Conservation (phyloP, 2,329 filamentous ascomycete species). For the Parastagonospora nodorum region DNA sequence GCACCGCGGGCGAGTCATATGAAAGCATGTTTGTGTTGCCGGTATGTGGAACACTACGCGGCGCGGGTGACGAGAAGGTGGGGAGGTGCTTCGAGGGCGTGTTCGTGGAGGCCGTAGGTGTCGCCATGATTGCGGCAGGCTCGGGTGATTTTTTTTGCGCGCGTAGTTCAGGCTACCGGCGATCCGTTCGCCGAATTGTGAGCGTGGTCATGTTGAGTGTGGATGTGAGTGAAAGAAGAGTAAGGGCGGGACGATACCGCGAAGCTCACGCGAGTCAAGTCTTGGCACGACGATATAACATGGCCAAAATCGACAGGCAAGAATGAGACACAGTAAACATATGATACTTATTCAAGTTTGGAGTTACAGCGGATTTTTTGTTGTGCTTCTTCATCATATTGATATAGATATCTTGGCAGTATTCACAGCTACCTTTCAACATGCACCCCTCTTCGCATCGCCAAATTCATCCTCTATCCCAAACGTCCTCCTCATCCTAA, state of each 20-base stretch:
- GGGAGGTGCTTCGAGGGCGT: conserved; percentile 45
- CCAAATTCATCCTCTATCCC: background rate
- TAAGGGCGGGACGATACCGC: too few relatives aligned
- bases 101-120: conserved; percentile 44
- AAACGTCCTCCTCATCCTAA: background rate
- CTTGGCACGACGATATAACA: too few relatives aligned
- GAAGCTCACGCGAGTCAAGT: too few relatives aligned
- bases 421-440: too few relatives aligned
- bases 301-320: too few relatives aligned
- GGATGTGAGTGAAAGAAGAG: too few relatives aligned
- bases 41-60: conserved; percentile 49
- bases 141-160: conserved; percentile 1
- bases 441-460: too few relatives aligned
- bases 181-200: background rate
- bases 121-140: conserved; percentile 32
- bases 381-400: too few relatives aligned
- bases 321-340: too few relatives aligned
- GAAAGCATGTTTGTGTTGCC: conserved; percentile 44
- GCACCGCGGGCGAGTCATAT: conserved; percentile 50
- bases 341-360: too few relatives aligned
- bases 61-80: conserved; percentile 48
- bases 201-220: background rate
- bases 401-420: too few relatives aligned
- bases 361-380: too few relatives aligned
- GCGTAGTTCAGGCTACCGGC: background rate